Evolutionary conservation across 257 asterid genomes (phyloP).

Genomic region (Plantago elongata): DNA sequence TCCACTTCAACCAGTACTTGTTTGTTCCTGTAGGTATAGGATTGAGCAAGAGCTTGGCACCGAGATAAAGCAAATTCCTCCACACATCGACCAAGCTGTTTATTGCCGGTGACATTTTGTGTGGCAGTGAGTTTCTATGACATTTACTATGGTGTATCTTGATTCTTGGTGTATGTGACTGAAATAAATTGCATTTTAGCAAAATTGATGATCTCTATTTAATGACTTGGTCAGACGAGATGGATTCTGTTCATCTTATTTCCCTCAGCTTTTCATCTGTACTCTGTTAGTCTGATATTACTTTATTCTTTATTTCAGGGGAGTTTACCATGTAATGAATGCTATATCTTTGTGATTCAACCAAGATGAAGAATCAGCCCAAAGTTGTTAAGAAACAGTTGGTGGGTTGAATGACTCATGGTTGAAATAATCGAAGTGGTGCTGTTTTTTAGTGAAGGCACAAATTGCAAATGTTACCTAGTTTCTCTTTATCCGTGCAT

Average conservation of each 20-base stretch:
- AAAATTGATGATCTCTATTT: too few species aligned
- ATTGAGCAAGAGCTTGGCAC: conserved; percentile 54
- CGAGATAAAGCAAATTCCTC: conserved; percentile 48
- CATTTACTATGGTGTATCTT: too few species aligned
- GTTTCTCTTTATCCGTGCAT: conserved; percentile 3
- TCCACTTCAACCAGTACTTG: background rate
- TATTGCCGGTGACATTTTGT: conserved; percentile 24
- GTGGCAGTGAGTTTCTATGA: conserved; percentile 15
- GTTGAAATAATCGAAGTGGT: conserved; percentile 12
- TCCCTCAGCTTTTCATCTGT: too few species aligned
- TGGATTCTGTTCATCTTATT: too few species aligned
- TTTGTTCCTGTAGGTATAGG: conserved; percentile 28
- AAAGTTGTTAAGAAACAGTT: too few species aligned
- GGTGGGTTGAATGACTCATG: conserved; percentile 6
- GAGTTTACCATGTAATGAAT: background rate
- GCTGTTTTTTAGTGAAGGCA: conserved; percentile 23
- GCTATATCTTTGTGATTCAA: background rate
- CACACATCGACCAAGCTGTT: conserved; percentile 41
- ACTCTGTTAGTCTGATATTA: too few species aligned
- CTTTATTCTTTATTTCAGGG: conserved; percentile 8
- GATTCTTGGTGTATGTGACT: too few species aligned
- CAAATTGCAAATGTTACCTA: conserved; percentile 2
- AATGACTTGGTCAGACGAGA: too few species aligned
- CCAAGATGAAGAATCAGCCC: conserved; percentile 1
- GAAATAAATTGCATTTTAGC: too few species aligned